Conservation (phyloP, 192 early-diverging fungal genomes). For the Entomortierella parvispora region DNA sequence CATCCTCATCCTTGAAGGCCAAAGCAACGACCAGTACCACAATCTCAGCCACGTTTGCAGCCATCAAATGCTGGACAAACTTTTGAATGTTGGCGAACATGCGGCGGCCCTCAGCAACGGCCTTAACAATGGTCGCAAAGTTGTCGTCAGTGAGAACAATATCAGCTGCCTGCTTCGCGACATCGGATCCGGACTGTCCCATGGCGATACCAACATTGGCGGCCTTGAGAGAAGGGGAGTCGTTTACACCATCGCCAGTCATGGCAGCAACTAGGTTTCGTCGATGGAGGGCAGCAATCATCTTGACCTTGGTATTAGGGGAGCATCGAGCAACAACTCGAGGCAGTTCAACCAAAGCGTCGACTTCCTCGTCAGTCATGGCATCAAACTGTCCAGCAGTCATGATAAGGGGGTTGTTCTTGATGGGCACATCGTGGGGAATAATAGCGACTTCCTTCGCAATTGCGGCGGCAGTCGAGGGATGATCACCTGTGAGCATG, state of each 20-base stretch:
- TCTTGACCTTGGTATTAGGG: conserved; percentile 97
- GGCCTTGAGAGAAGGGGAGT: conserved; percentile 77
- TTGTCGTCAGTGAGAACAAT: conserved; percentile 88
- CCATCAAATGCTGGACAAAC: conserved; percentile 76
- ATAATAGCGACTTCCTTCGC: conserved; percentile 89
- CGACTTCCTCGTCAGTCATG: conserved; percentile 83
- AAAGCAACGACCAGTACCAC: conserved; percentile 76
- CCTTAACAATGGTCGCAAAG: conserved; percentile 82
- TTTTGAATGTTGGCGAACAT: conserved; percentile 82
- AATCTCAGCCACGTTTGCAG: conserved; percentile 77
- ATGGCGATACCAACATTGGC: conserved; percentile 85
- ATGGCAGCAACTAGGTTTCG: conserved; percentile 77
- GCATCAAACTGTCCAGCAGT: conserved; percentile 88
- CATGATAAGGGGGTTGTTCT: conserved; percentile 72
- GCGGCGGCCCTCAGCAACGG: conserved; percentile 81
- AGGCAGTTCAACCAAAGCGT: conserved; percentile 80
- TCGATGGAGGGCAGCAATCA: conserved; percentile 89
- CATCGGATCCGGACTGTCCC: conserved; percentile 91
- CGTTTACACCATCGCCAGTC: conserved; percentile 90
- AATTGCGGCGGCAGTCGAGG: conserved; percentile 91
- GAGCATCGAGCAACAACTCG: conserved; percentile 91
- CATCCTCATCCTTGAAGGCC: conserved; percentile 67
- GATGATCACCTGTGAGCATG: conserved; percentile 96
- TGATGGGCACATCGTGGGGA: conserved; percentile 48
- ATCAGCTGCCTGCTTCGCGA: conserved; percentile 91